Evolutionary conservation across 805 yeast genomes (phyloP).

Genomic region (Kazachstania bromeliacearum): DNA sequence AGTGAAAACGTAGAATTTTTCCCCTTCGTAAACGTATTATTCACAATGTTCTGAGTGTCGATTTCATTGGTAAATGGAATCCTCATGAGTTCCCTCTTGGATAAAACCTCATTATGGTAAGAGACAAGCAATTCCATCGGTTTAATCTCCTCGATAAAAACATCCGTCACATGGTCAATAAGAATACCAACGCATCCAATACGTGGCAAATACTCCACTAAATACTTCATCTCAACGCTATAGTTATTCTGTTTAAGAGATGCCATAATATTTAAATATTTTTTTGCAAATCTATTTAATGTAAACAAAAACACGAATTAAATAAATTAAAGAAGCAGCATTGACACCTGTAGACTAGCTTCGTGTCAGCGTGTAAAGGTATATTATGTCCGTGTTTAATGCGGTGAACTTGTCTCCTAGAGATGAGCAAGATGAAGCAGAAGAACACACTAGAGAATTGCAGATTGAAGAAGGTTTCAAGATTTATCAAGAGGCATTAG

Average conservation of each 20-base stretch:
- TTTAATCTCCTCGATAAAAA: neutral
- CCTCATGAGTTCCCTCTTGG: too few relatives aligned
- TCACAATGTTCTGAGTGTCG: neutral
- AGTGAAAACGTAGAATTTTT: slow-evolving; percentile 3
- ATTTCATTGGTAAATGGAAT: slow-evolving; percentile 7
- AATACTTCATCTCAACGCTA: slow-evolving; percentile 5
- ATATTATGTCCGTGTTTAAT: slow-evolving; percentile 52
- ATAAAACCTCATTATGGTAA: slow-evolving; percentile 1
- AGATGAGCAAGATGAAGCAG: slow-evolving; percentile 57
- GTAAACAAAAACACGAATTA: too few relatives aligned
- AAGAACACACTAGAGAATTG: slow-evolving; percentile 83
- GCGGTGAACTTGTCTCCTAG: slow-evolving; percentile 76
- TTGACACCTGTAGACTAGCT: neutral
- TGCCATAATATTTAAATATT: too few relatives aligned
- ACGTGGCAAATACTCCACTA: slow-evolving; percentile 10
- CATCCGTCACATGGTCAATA: slow-evolving; percentile 8
- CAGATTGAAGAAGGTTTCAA: slow-evolving; percentile 82
- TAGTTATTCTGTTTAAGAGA: too few relatives aligned
- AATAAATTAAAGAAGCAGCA: too few relatives aligned
- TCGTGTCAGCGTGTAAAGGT: too few relatives aligned
- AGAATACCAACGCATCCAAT: slow-evolving; percentile 14
- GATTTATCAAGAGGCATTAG: slow-evolving; percentile 62
- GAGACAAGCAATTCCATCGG: neutral
- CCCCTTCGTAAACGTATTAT: slow-evolving; percentile 2
- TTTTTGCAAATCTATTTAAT: too few relatives aligned